These are phyloP conservation scores for Camellia lanceoleosa DNA, from an alignment of 148 eudicot species.

Conservation along the genomic window DNA sequence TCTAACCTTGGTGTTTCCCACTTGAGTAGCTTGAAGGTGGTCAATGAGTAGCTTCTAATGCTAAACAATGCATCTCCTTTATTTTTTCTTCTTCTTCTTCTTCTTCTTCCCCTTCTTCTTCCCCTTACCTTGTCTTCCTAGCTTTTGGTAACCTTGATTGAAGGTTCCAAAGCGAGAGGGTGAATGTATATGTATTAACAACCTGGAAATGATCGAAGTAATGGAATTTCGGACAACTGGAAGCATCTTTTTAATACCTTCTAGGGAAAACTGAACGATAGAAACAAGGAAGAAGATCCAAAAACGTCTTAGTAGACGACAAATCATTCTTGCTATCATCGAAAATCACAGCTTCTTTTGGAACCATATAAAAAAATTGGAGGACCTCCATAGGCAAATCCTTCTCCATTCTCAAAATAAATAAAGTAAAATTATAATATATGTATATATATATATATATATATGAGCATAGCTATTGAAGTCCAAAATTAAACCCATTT, in stretches of 20 bases:
- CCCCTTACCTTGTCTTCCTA: neutral
- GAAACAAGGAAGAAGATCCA: neutral
- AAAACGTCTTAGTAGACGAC: neutral
- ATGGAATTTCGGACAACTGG: neutral
- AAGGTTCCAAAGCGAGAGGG: too few species aligned
- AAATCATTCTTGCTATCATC: neutral
- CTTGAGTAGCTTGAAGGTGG: too few species aligned
- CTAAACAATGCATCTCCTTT: neutral
- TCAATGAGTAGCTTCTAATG: neutral
- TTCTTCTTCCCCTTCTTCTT: neutral
- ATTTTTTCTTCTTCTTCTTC: too few species aligned
- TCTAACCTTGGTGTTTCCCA: too few species aligned
- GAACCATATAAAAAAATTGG: too few species aligned
- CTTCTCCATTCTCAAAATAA: too few species aligned
- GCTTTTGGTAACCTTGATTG: too few species aligned
- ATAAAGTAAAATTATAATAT: too few species aligned
- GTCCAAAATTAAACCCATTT: too few species aligned
- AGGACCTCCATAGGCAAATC: too few species aligned
- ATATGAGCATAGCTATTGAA: too few species aligned
- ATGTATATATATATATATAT: too few species aligned
- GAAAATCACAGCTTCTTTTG: neutral
- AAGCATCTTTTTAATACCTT: neutral
- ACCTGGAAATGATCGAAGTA: slow-evolving; percentile 1
- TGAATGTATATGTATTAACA: neutral
- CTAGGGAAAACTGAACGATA: neutral